Base-by-base conservation (phyloP, 208 protist species). In the Leishmania turanica region DNA sequence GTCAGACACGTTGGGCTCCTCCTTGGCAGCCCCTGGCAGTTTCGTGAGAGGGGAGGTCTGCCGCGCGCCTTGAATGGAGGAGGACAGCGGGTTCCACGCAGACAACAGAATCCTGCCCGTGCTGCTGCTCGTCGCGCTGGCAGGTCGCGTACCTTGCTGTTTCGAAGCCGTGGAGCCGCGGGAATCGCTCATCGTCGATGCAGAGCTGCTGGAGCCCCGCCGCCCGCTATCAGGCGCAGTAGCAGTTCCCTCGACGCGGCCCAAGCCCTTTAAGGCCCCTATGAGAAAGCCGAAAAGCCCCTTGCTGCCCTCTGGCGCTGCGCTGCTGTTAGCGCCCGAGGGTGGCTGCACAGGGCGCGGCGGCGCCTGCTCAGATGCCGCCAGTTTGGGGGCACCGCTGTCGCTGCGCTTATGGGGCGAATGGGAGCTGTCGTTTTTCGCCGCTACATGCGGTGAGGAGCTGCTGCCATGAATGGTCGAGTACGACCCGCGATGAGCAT, bases 221-320 rank as follows among this genome's bases (percentile, higher is more conserved):
- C 4, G 53, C 40, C 40, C 11, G n/a, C 42, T 27, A 24, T 24
- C 53, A 19, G 24, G 60, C 3, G 47, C 71, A 13, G 81, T 40
- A 9, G 70, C 13, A 24, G 56, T 31, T 56, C 51, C 77, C 47
- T 73, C 64, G 7, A 60, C 27, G 42, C 13, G 70, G 58, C 75
- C 75, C 27, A 80, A 37, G 2, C 69, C 71, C n/a, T 77, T 71
- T 37, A 85, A 81, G 51, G 62, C 74, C 54, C 40, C 34, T 27
- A 78, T 47, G 51, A 85, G 51, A 62, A 81, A 74, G 1, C 47
- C 81, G 15, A 85, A 75, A 54, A 85, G 51, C 8, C 81, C 77
- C 37, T 66, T 80, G n/a, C 71, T 80, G n/a, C 58, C 56, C 37
- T 65, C 74, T 24, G 21, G 37, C 37, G 74, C 40, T 37, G 56